Conservation (phyloP, 2,329 filamentous ascomycete genomes). For the Fusarium subglutinans region DNA sequence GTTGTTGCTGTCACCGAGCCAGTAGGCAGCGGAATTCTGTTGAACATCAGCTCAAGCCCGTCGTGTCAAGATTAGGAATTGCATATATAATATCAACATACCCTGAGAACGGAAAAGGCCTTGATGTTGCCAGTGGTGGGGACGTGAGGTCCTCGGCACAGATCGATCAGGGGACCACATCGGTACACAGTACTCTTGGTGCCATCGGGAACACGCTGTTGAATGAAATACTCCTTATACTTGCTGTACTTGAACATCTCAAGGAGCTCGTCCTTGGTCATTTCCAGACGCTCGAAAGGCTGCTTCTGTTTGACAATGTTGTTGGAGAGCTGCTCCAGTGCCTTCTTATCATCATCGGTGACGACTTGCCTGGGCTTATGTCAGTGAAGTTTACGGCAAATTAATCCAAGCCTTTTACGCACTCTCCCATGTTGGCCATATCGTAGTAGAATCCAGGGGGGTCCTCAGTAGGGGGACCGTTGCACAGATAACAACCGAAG, state of each 20-base stretch:
- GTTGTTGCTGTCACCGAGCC: constrained; percentile 91
- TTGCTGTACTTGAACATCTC: constrained; percentile 98
- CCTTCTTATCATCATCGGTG: constrained; percentile 85
- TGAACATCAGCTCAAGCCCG: constrained; percentile 52
- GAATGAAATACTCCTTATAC: constrained; percentile 98
- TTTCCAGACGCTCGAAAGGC: constrained; percentile 86
- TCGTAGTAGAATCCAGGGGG: constrained; percentile 90
- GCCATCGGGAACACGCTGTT: constrained; percentile 73
- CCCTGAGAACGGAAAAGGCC: constrained; percentile 91
- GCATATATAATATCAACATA: constrained; percentile 26
- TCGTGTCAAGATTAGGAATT: not conserved
- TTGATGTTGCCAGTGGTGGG: constrained; percentile 92
- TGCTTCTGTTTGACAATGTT: constrained; percentile 97
- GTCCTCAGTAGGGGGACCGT: constrained; percentile 89
- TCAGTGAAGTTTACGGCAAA: constrained; percentile 23
- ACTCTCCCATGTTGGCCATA: constrained; percentile 72
- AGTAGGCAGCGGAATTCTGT: constrained; percentile 79
- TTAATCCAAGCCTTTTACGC: not conserved
- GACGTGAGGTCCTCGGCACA: constrained; percentile 95
- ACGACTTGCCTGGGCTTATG: constrained; percentile 67
- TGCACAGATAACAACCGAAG: constrained; percentile 91
- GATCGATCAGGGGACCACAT: constrained; percentile 91
- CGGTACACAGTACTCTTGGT: constrained; percentile 94
- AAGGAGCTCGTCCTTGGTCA: constrained; percentile 89
- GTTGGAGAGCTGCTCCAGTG: constrained; percentile 80